phyloP scores from a whole-genome alignment of 2,329 filamentous ascomycete species.

The Fusarium penzigii region DNA sequence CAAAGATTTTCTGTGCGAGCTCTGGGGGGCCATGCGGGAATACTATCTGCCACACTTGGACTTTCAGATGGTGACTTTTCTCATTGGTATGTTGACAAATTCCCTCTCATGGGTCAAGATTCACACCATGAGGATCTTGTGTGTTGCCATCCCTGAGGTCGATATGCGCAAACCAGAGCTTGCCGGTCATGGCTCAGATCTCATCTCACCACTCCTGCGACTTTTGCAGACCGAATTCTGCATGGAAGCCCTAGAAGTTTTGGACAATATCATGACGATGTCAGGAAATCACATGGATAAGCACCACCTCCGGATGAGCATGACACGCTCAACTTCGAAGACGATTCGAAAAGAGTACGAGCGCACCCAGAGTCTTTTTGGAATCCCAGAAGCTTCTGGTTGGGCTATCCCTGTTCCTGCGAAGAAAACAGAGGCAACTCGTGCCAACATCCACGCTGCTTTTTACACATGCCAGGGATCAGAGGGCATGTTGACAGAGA shows the following conservation, averaged over 20 bases:
- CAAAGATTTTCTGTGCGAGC: conserved; percentile 74
- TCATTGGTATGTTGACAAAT: conserved; percentile 91
- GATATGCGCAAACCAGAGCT: conserved; percentile 93
- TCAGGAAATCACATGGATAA: conserved; percentile 90
- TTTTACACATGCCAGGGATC: conserved; percentile 89
- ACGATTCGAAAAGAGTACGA: conserved; percentile 93
- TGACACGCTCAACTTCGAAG: conserved; percentile 85
- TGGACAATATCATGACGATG: conserved; percentile 95
- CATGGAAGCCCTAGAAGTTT: conserved; percentile 84
- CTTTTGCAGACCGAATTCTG: conserved; percentile 92
- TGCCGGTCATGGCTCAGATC: conserved; percentile 85
- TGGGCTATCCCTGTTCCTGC: conserved; percentile 96
- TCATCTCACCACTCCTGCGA: conserved; percentile 89
- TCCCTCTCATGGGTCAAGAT: conserved; percentile 85
- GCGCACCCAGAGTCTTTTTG: conserved; percentile 89
- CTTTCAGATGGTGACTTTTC: conserved; percentile 81
- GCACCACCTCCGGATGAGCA: conserved; percentile 96
- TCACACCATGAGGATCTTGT: conserved; percentile 88
- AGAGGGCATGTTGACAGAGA: conserved; percentile 57
- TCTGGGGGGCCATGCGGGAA: conserved; percentile 72
- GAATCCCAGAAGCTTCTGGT: conserved; percentile 91
- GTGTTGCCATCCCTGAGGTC: conserved; percentile 81
- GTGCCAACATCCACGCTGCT: conserved; percentile 90
- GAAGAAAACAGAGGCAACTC: conserved; percentile 81
- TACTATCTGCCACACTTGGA: conserved; percentile 82